These are phyloP conservation scores for Hypomyces rosellus DNA, from an alignment of 2,329 filamentous ascomycete genomes.

Conservation along the genomic window DNA sequence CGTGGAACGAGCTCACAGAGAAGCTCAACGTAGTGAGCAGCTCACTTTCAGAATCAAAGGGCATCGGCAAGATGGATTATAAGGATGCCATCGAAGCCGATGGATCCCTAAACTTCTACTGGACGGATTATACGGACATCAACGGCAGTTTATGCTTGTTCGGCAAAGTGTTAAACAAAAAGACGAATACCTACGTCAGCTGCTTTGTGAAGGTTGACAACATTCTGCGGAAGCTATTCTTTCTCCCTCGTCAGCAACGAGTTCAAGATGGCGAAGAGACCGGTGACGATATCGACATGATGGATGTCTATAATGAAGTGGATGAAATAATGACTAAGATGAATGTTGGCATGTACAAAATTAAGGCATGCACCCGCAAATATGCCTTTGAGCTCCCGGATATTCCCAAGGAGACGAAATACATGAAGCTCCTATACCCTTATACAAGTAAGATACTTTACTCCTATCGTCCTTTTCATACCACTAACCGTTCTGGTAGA, in stretches of 20 bases:
- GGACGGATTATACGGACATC: conserved; percentile 92
- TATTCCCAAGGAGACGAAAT: conserved; percentile 82
- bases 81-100: conserved; percentile 89
- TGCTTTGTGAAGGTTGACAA: conserved; percentile 97
- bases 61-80: conserved; percentile 73
- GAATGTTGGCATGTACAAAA: conserved; percentile 84
- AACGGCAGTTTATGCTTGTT: conserved; percentile 90
- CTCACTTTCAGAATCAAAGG: conserved; percentile 55
- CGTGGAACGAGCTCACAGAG: conserved; percentile 82
- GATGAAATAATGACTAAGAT: conserved; percentile 82
- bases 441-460: conserved; percentile 60
- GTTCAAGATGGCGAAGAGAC: conserved; percentile 58
- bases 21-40: conserved; percentile 81
- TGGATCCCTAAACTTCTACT: conserved; percentile 89
- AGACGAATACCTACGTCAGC: conserved; percentile 71
- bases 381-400: conserved; percentile 91
- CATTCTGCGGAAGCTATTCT: conserved; percentile 85
- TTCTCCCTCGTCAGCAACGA: conserved; percentile 69
- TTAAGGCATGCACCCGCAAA: conserved; percentile 82
- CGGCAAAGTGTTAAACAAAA: conserved; percentile 91
- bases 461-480: neutral
- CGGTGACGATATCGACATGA: conserved; percentile 74
- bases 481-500: conserved; percentile 36
- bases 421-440: conserved; percentile 92
- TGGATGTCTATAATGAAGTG: conserved; percentile 84